Evolutionary conservation across 768 basidiomycete genomes (phyloP).

Genomic region (Mycena galericulata): DNA sequence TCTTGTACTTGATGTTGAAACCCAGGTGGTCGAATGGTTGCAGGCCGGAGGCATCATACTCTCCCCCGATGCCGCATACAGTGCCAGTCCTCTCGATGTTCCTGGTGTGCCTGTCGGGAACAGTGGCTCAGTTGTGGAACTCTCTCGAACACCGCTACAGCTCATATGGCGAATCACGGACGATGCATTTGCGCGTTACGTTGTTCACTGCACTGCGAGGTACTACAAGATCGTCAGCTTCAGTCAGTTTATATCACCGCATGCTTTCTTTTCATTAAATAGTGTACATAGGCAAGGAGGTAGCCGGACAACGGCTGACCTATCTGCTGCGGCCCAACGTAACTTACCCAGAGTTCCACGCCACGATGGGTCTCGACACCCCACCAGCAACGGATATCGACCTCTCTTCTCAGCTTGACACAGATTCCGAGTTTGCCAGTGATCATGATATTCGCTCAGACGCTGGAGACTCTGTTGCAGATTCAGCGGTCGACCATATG

Average conservation of each 20-base stretch:
- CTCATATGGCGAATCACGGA: conserved; percentile 80
- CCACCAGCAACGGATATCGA: conserved; percentile 80
- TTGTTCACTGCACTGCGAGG: conserved; percentile 86
- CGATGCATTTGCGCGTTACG: conserved; percentile 82
- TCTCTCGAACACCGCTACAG: conserved; percentile 72
- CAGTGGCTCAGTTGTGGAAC: conserved; percentile 69
- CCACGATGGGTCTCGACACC: conserved; percentile 64
- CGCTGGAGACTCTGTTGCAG: conserved; percentile 52
- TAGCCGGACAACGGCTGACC: conserved; percentile 71
- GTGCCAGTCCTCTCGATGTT: conserved; percentile 35
- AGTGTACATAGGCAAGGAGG: conserved; percentile 64
- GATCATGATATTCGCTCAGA: conserved; percentile 64
- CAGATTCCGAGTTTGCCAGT: conserved; percentile 66
- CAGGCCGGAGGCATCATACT: conserved; percentile 65
- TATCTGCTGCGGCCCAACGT: conserved; percentile 86
- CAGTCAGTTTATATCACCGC: conserved; percentile 62
- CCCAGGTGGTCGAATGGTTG: conserved; percentile 74
- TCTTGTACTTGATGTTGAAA: conserved; percentile 78
- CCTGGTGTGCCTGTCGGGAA: conserved; percentile 63
- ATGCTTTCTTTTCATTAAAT: background rate
- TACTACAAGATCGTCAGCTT: conserved; percentile 86
- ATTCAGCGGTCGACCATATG: conserved; percentile 41
- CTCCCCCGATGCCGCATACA: conserved; percentile 56
- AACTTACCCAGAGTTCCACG: conserved; percentile 65
- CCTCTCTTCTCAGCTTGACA: conserved; percentile 61